Evolutionary conservation across 169 alveolate genomes (phyloP).

Genomic region (Plasmodium coatneyi): DNA sequence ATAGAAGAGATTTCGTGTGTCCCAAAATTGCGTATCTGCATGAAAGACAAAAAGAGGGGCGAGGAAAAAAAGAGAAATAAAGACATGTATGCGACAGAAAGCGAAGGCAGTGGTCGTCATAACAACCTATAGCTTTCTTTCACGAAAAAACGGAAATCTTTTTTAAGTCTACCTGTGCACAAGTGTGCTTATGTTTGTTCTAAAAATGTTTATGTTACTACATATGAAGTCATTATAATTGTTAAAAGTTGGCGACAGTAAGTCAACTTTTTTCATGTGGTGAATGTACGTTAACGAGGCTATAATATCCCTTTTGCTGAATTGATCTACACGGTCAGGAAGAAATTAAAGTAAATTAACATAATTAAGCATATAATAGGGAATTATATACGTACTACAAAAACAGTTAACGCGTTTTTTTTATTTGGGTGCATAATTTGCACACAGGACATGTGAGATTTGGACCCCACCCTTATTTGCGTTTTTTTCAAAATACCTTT

Average conservation of each 20-base stretch:
- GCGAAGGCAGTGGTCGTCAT: background rate
- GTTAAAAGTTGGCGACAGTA: conserved; percentile 60
- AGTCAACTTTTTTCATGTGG: conserved; percentile 73
- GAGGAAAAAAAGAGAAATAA: conserved; percentile 8
- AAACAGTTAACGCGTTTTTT: conserved; percentile 1
- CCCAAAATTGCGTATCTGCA: conserved; percentile 68
- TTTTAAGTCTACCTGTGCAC: conserved; percentile 57
- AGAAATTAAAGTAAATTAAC: conserved; percentile 9
- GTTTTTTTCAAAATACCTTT: conserved; percentile 50
- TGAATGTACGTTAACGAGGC: conserved; percentile 73
- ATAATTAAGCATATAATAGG: background rate
- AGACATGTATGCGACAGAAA: conserved; percentile 3
- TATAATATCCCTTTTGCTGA: conserved; percentile 71
- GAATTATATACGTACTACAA: background rate
- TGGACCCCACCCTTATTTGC: background rate
- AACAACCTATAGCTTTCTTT: conserved; percentile 3
- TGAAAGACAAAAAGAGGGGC: background rate
- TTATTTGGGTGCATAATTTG: conserved; percentile 10
- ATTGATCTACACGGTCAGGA: conserved; percentile 29
- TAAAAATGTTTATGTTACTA: conserved; percentile 53
- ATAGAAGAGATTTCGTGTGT: conserved; percentile 73
- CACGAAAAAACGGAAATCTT: background rate
- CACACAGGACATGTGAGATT: background rate
- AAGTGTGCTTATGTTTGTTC: conserved; percentile 76
- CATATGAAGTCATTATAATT: conserved; percentile 68